These are phyloP conservation scores for Phytopythium sindhum DNA, from an alignment of 352 stramenopile genomes.

Conservation along the genomic window DNA sequence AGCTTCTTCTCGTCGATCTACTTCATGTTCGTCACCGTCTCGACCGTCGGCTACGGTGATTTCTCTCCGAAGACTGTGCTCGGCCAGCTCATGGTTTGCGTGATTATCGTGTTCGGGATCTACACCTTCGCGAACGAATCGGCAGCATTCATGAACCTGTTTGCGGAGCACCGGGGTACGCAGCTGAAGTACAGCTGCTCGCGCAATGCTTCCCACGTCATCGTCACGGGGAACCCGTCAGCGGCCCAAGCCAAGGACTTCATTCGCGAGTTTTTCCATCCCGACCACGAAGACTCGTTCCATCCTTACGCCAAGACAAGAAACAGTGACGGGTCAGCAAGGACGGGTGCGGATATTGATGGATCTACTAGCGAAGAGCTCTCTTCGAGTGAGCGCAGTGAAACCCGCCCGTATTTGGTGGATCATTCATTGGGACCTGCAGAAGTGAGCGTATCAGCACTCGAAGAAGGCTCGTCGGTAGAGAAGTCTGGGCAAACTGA, in stretches of 20 bases:
- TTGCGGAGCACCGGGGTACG: conserved; percentile 58
- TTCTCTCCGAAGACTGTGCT: conserved; percentile 84
- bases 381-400: not conserved
- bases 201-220: conserved; percentile 72
- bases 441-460: conserved; percentile 6
- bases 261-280: conserved; percentile 87
- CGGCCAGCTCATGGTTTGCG: conserved; percentile 68
- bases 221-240: conserved; percentile 83
- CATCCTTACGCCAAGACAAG: conserved; percentile 2
- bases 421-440: not conserved
- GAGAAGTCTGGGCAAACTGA: conserved; percentile 3
- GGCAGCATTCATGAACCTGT: conserved; percentile 72
- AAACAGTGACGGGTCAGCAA: not conserved
- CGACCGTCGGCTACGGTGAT: conserved; percentile 84
- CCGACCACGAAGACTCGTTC: conserved; percentile 63
- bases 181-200: conserved; percentile 58
- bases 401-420: not conserved
- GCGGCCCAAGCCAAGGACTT: conserved; percentile 81
- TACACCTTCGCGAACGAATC: conserved; percentile 87
- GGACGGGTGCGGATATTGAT: not conserved
- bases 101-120: conserved; percentile 85
- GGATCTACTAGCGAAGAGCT: conserved; percentile 2
- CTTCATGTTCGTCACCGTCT: conserved; percentile 89
- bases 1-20: conserved; percentile 88
- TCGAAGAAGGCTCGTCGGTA: conserved; percentile 26